Evolutionary conservation across 2,329 filamentous ascomycete species (phyloP), one percentile per base, ranked within the genome.

Genomic region (Trichoderma oligosporum): DNA sequence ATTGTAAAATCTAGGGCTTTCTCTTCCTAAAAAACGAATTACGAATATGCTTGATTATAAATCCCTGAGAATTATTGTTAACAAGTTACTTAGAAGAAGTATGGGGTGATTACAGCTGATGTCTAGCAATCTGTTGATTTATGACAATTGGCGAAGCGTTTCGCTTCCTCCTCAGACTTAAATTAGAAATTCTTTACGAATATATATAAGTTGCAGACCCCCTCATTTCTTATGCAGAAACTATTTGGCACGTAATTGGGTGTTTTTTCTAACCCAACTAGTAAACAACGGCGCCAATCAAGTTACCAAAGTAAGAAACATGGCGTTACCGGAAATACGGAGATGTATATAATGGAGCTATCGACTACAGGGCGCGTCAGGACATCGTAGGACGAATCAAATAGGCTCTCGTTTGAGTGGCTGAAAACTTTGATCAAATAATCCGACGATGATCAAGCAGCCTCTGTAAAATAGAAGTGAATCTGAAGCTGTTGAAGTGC

Each of bases 341-440:
- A 25, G 22, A 25, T 4, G 14, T 8, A 55, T 22, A n/a, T n/a
- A n/a, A n/a, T 38, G 41, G 24, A 46, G 31, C 48, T 29, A 45
- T 22, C 27, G 42, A n/a, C 12, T 41, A 14, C 36, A 55, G 41
- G 51, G 51, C 51, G 51, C 51, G 51, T 41, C 51, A 55, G 29
- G 39, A 22, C 48, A 16, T 52, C 25, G 24, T 24, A 35, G 45
- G 2, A 20, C 45, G 22, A 18, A 31, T n/a, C 25, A 20, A 14
- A 12, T 33, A n/a, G n/a, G 16, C 12, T 24, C 44, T 14, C 16
- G 31, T 27, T 39, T 11, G 8, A 29, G 36, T 25, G 27, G 6
- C 29, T 6, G 9, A 8, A 18, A 38, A 38, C 33, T 27, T 53
- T 25, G 18, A n/a, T 25, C 35, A 44, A 31, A 22, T 29, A 46